Base-by-base conservation (phyloP, 2,329 filamentous ascomycete species). In the Orbilia ellipsospora region DNA sequence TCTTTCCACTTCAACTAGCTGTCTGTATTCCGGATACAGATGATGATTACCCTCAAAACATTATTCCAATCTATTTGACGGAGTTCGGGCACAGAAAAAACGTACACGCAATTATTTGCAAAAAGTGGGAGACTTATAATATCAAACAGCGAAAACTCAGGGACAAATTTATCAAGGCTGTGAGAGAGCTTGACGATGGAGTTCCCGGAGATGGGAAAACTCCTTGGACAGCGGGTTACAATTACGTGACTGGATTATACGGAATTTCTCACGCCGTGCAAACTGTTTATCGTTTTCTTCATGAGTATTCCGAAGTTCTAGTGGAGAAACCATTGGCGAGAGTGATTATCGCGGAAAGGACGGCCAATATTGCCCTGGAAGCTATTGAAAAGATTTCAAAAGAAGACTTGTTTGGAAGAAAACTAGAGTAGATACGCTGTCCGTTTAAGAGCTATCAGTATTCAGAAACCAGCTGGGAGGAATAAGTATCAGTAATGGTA, bases 181-280 rank as follows among this genome's bases (percentile, higher is more conserved):
- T 74, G 28, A 45, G 48, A 44, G 56, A 51, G 16, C 23, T 68
- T n/a, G 70, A 74, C 36, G 45, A 74, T 16, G 61, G 70, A 26
- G 52, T 68, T 28, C 18, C 45, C 26, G 70, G 70, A 4, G 51
- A 74, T 12, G 28, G 12, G 26, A 28, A 15, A 16, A 63, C 57
- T 15, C 50, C 52, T n/a, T 74, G 63, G 70, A 68, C 70, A 0
- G 63, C 63, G 6, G 70, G 70, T 1, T 42, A 68, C 15, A 55
- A 62, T 18, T 74, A 74, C 28, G 44, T 74, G 28, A 68, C 70
- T 8, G 63, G 63, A 1, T 40, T 74, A 15, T 74, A 68, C 45
- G 16, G 26, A 16, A 45, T 74, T 52, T 50, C 70, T 4, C 57
- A 60, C 31, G 57, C 63, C 31, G 20, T 74, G 23, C 56, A 54